Conservation (phyloP, 805 yeast genomes). For the Lipomyces oligophaga region DNA sequence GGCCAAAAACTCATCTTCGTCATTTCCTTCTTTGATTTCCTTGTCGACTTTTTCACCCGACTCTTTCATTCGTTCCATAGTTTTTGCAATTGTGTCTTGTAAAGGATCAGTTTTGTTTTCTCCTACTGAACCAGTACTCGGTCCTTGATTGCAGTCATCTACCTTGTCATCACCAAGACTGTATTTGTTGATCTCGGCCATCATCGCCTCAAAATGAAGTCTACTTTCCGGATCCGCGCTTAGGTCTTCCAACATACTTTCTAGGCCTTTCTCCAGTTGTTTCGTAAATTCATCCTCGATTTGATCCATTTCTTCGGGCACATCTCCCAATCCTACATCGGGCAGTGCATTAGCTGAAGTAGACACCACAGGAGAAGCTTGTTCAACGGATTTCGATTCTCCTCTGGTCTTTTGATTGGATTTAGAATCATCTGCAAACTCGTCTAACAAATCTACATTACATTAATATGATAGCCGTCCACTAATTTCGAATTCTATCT, state of each 20-base stretch:
- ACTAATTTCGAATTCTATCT: neutral
- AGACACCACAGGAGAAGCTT: neutral
- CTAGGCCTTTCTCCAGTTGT: slow-evolving; percentile 40
- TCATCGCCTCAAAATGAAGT: slow-evolving; percentile 48
- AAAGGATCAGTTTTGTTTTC: slow-evolving; percentile 38
- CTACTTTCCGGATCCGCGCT: slow-evolving; percentile 53
- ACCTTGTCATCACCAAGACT: slow-evolving; percentile 1
- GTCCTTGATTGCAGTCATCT: neutral
- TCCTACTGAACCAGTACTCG: slow-evolving; percentile 29
- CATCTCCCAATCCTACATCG: neutral
- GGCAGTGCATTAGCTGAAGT: neutral
- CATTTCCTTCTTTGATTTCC: slow-evolving; percentile 38
- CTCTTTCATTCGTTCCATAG: slow-evolving; percentile 74
- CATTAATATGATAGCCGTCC: neutral
- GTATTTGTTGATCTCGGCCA: slow-evolving; percentile 34
- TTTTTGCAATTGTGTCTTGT: slow-evolving; percentile 71
- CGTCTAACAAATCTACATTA: slow-evolving; percentile 65
- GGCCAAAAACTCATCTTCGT: slow-evolving; percentile 51
- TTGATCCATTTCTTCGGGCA: slow-evolving; percentile 1
- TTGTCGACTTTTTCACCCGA: slow-evolving; percentile 71
- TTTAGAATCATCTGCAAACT: slow-evolving; percentile 48
- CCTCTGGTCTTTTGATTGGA: too few relatives aligned
- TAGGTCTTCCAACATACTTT: slow-evolving; percentile 47
- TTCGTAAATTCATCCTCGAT: slow-evolving; percentile 40
- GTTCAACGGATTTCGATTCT: too few relatives aligned